phyloP scores from a whole-genome alignment of 768 basidiomycete species.

The Mycena maculata region DNA sequence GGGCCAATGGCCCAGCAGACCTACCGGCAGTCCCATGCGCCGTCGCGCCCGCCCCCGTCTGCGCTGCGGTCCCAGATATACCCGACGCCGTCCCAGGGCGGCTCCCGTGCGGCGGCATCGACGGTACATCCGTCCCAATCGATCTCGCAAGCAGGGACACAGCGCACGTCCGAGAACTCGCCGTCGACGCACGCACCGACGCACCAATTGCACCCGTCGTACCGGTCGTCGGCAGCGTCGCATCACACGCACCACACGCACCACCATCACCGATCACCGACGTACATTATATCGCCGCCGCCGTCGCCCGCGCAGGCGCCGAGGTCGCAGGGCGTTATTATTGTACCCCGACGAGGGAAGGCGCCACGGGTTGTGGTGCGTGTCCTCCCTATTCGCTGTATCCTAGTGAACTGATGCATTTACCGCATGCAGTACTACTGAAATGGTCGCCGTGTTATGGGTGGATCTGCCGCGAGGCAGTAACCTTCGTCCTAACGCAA shows the following conservation, averaged over 20 bases:
- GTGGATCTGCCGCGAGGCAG: too few species aligned
- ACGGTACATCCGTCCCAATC: slow-evolving; percentile 11
- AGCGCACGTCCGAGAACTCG: background rate
- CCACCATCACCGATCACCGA: background rate
- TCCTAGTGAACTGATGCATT: background rate
- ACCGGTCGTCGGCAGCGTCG: background rate
- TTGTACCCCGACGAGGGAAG: background rate
- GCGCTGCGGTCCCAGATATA: background rate
- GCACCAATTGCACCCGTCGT: background rate
- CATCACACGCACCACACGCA: slow-evolving; percentile 2
- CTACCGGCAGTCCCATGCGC: background rate
- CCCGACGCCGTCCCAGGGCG: background rate
- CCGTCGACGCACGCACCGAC: background rate
- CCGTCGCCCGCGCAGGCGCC: background rate
- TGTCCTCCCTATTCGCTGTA: background rate
- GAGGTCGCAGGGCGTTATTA: background rate
- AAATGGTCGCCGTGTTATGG: background rate
- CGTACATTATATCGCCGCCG: slow-evolving; percentile 4
- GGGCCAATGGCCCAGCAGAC: slow-evolving; percentile 1
- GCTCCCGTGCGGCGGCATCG: background rate
- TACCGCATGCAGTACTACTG: background rate
- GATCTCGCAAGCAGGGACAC: slow-evolving; percentile 10
- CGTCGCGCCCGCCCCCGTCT: background rate
- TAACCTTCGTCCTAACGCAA: too few species aligned
- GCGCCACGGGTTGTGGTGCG: slow-evolving; percentile 9